phyloP scores from a whole-genome alignment of 257 asterid genomes.

The Jasminum sambac region DNA sequence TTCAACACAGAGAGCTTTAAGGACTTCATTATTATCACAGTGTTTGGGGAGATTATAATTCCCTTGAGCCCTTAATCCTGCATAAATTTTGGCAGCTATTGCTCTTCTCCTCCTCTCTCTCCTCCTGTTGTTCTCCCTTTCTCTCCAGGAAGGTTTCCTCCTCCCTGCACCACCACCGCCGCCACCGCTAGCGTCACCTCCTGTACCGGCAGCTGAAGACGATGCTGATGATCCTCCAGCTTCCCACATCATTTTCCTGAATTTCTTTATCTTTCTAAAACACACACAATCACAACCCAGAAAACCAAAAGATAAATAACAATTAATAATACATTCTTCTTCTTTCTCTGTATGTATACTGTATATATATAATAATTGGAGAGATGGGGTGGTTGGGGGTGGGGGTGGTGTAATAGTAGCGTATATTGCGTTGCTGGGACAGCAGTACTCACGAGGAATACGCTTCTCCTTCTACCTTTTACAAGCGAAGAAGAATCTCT shows the following conservation, averaged over 20 bases:
- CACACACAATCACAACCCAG: background rate
- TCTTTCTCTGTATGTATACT: background rate
- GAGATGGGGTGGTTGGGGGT: constrained; percentile 9
- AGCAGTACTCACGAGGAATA: constrained; percentile 59
- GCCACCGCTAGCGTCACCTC: constrained; percentile 26
- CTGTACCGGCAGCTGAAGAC: constrained; percentile 52
- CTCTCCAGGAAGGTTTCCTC: constrained; percentile 97
- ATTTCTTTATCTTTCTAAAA: constrained; percentile 10
- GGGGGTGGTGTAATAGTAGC: constrained; percentile 14
- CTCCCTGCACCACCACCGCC: constrained; percentile 48
- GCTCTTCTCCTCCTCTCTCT: constrained; percentile 96
- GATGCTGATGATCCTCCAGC: constrained; percentile 70
- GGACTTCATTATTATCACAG: constrained; percentile 91
- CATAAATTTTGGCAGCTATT: constrained; percentile 86
- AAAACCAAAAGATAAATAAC: background rate
- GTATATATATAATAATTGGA: background rate
- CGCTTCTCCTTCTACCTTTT: constrained; percentile 30
- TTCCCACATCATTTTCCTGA: constrained; percentile 81
- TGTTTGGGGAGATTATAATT: constrained; percentile 89
- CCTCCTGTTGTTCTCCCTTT: constrained; percentile 94
- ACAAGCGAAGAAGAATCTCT: constrained; percentile 46
- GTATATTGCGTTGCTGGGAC: constrained; percentile 41
- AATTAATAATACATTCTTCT: background rate
- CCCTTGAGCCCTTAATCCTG: constrained; percentile 95
- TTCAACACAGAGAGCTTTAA: constrained; percentile 90